phyloP scores from a whole-genome alignment of 306 rosid species.

The Medicago ruthenica region DNA sequence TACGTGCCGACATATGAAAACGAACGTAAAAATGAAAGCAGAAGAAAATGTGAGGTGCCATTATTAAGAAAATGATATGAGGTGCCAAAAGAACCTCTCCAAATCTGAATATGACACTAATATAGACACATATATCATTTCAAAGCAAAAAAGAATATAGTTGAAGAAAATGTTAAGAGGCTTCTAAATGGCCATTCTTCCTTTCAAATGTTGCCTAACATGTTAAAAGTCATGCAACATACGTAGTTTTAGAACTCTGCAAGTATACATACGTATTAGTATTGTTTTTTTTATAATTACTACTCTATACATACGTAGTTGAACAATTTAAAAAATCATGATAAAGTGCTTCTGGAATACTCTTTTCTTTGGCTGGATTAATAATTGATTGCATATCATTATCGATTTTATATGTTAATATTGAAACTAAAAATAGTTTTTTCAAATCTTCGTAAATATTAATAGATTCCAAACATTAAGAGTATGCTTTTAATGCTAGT shows the following conservation, averaged over 20 bases:
- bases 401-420: too few relatives aligned
- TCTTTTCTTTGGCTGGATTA: background rate
- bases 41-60: background rate
- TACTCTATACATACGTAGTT: background rate
- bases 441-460: background rate
- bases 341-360: background rate
- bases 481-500: too few relatives aligned
- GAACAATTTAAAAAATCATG: background rate
- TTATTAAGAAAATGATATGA: background rate
- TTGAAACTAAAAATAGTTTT: too few relatives aligned
- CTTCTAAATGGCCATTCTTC: constrained; percentile 14
- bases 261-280: background rate
- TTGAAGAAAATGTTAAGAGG: background rate
- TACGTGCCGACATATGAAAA: constrained; percentile 6
- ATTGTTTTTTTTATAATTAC: background rate
- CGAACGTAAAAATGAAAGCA: background rate
- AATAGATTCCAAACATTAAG: background rate
- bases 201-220: constrained; percentile 27
- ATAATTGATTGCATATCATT: background rate
- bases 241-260: background rate
- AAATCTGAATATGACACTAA: background rate
- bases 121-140: background rate
- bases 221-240: constrained; percentile 34
- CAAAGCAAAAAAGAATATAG: background rate
- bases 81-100: background rate